phyloP scores from a whole-genome alignment of 345 rosid species.

The Orychophragmus violaceus region DNA sequence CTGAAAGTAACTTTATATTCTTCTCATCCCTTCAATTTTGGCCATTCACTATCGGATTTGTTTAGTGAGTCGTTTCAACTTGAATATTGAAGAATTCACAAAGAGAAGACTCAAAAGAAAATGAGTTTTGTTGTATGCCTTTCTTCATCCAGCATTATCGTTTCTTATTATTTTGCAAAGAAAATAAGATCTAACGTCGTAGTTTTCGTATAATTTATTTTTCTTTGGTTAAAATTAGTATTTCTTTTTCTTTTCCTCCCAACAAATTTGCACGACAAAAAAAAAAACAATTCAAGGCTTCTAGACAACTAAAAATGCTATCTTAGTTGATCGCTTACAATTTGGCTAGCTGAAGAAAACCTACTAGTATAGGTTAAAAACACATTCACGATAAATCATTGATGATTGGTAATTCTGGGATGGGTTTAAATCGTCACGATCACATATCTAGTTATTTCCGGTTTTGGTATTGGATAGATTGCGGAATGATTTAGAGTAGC shows the following conservation, averaged over 20 bases:
- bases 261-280: background rate
- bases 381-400: no score
- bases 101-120: slow-evolving; percentile 1
- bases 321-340: no score
- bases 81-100: slow-evolving; percentile 10
- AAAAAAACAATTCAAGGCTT: no score
- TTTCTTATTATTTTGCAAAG: slow-evolving; percentile 6
- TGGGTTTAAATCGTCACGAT: no score
- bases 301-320: no score
- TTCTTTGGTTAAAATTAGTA: background rate
- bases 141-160: background rate
- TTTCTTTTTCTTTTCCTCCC: background rate
- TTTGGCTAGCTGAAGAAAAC: no score
- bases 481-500: no score
- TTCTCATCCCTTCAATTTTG: background rate
- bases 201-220: background rate
- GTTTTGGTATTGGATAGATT: no score
- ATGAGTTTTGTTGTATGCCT: background rate
- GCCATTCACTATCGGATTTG: background rate
- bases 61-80: slow-evolving; percentile 4
- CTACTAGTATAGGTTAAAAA: no score
- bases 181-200: slow-evolving; percentile 9
- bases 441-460: no score
- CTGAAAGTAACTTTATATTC: background rate
- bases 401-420: no score